Base-by-base conservation (phyloP, 192 early-diverging fungal species). In the Podila minutissima region DNA sequence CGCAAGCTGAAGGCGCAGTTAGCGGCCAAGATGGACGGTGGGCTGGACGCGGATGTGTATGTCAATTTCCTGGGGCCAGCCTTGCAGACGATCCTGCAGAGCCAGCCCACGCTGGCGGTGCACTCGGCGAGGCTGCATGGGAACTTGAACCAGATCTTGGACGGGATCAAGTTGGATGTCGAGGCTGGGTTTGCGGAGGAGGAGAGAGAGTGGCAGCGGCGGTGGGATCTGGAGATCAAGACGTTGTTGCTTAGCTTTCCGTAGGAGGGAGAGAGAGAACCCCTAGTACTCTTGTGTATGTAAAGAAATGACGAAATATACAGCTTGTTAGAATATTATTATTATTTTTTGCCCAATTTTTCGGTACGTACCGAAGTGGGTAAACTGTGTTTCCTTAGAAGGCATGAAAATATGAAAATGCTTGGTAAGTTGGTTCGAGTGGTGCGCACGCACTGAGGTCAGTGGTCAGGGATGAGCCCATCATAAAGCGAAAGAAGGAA, bases 141-240 rank as follows among this genome's bases (percentile, higher is more conserved):
- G 10, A 81, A 72, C 31, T 32, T 81, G 77, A 81, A 81, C 28
- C 53, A 65, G 53, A 57, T 73, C 17, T 10, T 70, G 66, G 77
- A 69, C 57, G 7, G 11, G 2, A 8, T 72, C 28, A 60, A 38
- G 35, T 22, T 37, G 3, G 66, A 73, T 13, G 37, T 69, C 29
- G 35, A 46, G 1, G 38, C 6, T 3, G 67, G 50, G 2, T 66
- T 67, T 62, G 59, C 61, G 8, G 49, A 28, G 12, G 48, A 58
- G 57, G 59, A 9, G 6, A 55, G n/a, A 22, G 66, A 63, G 28
- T 81, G 77, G 77, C 31, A 41, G 41, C 32, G 41, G 0, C 66
- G 64, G 41, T 81, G 77, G 77, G 77, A 81, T 55, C 24, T 69
- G 71, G 77, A 73, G 17, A 81, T 81, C 67, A 72, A 73, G 70